Evolutionary conservation across 352 stramenopile species (phyloP), one percentile per base, ranked within the genome.

Genomic region (Plasmopara muralis): DNA sequence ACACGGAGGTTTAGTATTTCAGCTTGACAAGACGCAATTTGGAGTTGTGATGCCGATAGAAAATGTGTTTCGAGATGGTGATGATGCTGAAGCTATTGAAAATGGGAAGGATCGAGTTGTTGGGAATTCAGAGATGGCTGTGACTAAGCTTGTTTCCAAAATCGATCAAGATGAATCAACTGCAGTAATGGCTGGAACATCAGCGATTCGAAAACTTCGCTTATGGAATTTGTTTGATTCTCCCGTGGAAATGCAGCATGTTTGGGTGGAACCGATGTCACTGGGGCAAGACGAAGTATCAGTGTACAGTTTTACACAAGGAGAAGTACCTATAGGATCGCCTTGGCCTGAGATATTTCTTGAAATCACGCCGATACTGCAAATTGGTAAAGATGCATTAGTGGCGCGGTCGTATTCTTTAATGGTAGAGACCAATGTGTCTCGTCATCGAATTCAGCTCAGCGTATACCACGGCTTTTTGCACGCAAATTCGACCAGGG

Each of bases 221-320:
- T 37, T 74, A 14, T 64, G 54, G 54, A 83, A 83, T 44, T 41
- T 47, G 29, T 84, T 83, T 44, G 62, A 81, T 39, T 38, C 47
- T 8, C 47, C 65, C 8, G 51, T 85, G 12, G 64, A 81, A 46
- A 39, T 83, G 10, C 61, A 83, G 43, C 59, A 54, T 33, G 65
- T 81, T 20, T 83, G 64, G 62, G 47, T 80, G 4, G 44, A 55
- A n/a, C 16, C 33, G 39, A 15, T 33, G 18, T n/a, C 38, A 9
- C 16, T 46, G 9, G 30, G 44, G 29, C 20, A 54, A 39, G 30
- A 57, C n/a, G 45, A 72, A 47, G 58, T 81, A 16, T 38, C 52
- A 6, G 50, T 83, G 10, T 46, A 70, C 29, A 45, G 43, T 28
- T 81, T 72, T 31, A 66, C 68, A 12, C 47, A 57, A 5, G 38